Evolutionary conservation across 345 rosid genomes (phyloP).

Genomic region (Arabidopsis arenosa): DNA sequence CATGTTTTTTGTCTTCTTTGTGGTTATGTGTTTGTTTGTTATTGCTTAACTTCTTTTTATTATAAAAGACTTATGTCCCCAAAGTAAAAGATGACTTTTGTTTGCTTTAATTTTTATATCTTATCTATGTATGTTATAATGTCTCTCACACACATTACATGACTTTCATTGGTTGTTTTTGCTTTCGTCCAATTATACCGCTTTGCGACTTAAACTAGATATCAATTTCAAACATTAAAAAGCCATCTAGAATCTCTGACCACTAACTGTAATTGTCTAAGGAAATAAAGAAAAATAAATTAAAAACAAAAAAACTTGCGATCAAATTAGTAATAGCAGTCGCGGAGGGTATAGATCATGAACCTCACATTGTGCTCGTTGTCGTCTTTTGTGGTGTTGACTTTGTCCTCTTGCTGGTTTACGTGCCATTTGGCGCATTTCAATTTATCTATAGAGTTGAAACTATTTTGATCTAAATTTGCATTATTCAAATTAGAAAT

Average conservation of each 20-base stretch:
- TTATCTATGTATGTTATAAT: slow-evolving; percentile 15
- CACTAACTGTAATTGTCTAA: not conserved
- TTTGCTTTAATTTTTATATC: not conserved
- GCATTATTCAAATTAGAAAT: not conserved
- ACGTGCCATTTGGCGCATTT: not conserved
- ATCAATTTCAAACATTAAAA: not conserved
- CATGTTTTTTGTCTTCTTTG: slow-evolving; percentile 31
- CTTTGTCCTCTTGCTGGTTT: not conserved
- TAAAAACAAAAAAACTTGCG: not conserved
- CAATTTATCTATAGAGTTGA: not conserved
- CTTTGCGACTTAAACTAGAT: slow-evolving; percentile 15
- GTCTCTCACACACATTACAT: slow-evolving; percentile 40
- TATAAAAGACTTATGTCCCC: not conserved
- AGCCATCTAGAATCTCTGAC: slow-evolving; percentile 38
- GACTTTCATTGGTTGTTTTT: slow-evolving; percentile 31
- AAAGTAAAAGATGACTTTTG: slow-evolving; percentile 8
- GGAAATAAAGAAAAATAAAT: not conserved
- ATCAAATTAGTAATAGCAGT: not conserved
- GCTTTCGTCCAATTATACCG: slow-evolving; percentile 6
- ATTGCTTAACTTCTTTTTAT: slow-evolving; percentile 8
- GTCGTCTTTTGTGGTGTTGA: not conserved
- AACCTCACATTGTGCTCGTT: slow-evolving; percentile 2
- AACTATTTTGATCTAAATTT: not conserved
- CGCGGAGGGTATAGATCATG: not conserved
- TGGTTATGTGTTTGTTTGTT: slow-evolving; percentile 25